Percentiles rank a stretch among this genome's conserved stretches.
Evolutionary conservation across 2,329 filamentous ascomycete genomes (phyloP).

Genomic region (Zymoseptoria tritici): DNA sequence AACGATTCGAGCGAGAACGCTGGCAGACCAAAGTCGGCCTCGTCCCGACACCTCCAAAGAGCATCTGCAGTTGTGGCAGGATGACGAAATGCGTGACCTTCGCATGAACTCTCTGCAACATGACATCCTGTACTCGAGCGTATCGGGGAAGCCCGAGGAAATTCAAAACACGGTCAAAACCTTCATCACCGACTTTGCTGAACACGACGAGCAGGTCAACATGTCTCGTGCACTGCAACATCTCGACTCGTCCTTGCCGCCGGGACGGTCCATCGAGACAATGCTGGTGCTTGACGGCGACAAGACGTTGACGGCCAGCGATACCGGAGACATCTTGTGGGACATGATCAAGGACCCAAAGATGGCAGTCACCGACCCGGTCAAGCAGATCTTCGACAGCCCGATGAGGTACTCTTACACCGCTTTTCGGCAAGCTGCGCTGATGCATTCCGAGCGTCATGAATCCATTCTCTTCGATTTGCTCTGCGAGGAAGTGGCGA

Average conservation of each 20-base stretch:
- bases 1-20: slow-evolving; percentile 26
- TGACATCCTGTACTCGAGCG: slow-evolving; percentile 41
- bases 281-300: slow-evolving; percentile 54
- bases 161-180: not conserved
- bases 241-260: slow-evolving; percentile 32
- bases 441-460: slow-evolving; percentile 41
- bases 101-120: slow-evolving; percentile 39
- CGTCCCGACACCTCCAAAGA: slow-evolving; percentile 25
- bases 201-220: slow-evolving; percentile 21
- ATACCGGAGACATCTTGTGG: slow-evolving; percentile 49
- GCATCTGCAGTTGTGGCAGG: slow-evolving; percentile 44
- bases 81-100: slow-evolving; percentile 39
- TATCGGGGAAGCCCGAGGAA: slow-evolving; percentile 6
- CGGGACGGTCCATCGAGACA: slow-evolving; percentile 29
- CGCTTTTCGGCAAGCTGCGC: slow-evolving; percentile 48
- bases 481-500: slow-evolving; percentile 41
- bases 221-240: slow-evolving; percentile 30
- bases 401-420: slow-evolving; percentile 45
- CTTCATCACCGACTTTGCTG: not conserved
- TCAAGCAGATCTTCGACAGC: slow-evolving; percentile 48
- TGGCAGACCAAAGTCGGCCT: slow-evolving; percentile 27
- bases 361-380: slow-evolving; percentile 25
- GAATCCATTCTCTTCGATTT: slow-evolving; percentile 36
- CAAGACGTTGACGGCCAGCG: slow-evolving; percentile 45
- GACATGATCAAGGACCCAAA: slow-evolving; percentile 40